Evolutionary conservation across 2,329 filamentous ascomycete genomes (phyloP), one percentile per base, ranked within the genome.

Genomic region (Colletotrichum simmondsii): DNA sequence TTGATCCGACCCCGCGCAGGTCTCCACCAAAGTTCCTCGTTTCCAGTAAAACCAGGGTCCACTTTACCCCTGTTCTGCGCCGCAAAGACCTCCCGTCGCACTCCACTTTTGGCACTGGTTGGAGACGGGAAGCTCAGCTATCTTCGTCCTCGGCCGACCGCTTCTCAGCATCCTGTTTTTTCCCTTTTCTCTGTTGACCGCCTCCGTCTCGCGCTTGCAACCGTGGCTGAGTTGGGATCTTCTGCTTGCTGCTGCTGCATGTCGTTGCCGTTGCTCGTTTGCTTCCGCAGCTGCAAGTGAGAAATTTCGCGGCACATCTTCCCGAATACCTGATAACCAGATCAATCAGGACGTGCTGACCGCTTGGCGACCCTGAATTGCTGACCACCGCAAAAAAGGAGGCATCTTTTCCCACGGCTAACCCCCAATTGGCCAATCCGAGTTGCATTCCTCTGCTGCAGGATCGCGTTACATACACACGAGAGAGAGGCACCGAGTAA

Each of bases 111-210:
- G 32, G 32, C 37, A 42, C 12, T 42, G 12, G 37, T 42, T 16
- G 37, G 32, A 61, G 35, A 63, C 60, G 42, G 28, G 28, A n/a
- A 35, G 42, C 19, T 24, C 26, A 28, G 30, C n/a, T 57, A 63
- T 64, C 58, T 70, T 16, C 56, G 71, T 71, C 61, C 19, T 73
- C 66, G 37, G 66, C 42, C 66, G 66, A 64, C 71, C 60, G 66
- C 71, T 71, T 46, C 71, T 71, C 49, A 56, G 60, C 66, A 70
- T 65, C 57, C 60, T 24, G 56, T 12, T 49, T 65, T 61, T 60
- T 22, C 35, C 10, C 30, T 35, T 35, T 14, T 42, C 37, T 42
- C 14, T 57, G 60, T 37, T 71, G 65, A 57, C 71, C 49, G 56
- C 52, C 28, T 30, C 65, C 14, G n/a, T n/a, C 42, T n/a, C n/a